Evolutionary conservation across 108 stramenopile species (phyloP), one percentile per base, ranked within the genome.

Genomic region (Conticribra guillardii): DNA sequence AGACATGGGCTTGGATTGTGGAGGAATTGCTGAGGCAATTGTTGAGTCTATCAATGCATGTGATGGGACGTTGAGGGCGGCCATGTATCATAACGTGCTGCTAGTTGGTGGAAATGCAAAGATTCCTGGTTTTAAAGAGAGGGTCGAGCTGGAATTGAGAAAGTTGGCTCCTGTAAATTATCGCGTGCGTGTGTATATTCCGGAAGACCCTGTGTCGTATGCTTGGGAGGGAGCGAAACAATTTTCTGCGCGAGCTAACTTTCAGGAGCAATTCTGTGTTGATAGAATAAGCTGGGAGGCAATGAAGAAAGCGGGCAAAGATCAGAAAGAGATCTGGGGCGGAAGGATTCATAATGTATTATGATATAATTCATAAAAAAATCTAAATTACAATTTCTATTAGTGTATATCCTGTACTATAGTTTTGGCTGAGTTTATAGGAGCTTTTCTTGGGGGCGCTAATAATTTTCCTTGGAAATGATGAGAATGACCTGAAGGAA

Each of bases 1-100:
- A 0, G 96, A 98, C 71, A 88, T 95, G 32, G 96, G 95, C 2
- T 67, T 98, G 72, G 74, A 89, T 11, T 82, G 91, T 71, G 89
- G 85, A 32, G 96, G 96, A 16, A 60, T 98, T 17, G 73, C 91
- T 17, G 88, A 93, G 15, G 92, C 93, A 2, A 89, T 96, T 69
- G 81, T 85, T 15, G 81, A 92, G 50, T 78, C 89, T 29, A 87
- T 98, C 21, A 60, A 86, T 65, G 81, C 88, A 26, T 94, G 94
- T 71, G 87, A 89, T 33, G 46, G 62, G 50, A 71, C 60, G 30
- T 83, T 89, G 51, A 87, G 86, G 27, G 82, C 90, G 22, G 89
- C 90, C 11, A 74, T 96, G 74, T 96, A 92, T 74, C 78, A 80
- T 15, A 88, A 91, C 64, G 80, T 98, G 8, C 65, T 87, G 45